Evolutionary conservation across 441 rosid species (phyloP).

Genomic region (Dalechampia spathulata): DNA sequence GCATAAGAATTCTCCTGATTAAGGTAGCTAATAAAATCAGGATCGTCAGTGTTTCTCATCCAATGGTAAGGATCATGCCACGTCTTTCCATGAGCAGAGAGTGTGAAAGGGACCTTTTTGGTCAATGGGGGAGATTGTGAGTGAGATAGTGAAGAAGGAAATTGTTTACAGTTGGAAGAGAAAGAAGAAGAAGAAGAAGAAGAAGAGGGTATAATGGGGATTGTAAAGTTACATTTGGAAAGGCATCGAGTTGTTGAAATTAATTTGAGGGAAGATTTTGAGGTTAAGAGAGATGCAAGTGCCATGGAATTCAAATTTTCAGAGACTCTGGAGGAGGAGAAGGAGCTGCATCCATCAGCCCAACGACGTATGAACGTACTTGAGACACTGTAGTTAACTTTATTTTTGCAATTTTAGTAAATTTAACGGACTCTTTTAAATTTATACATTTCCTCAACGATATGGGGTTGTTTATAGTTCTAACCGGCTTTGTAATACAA

Average conservation of each 20-base stretch:
- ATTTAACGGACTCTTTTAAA: too few relatives aligned
- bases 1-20: constrained; percentile 63
- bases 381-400: too few relatives aligned
- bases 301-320: constrained; percentile 11
- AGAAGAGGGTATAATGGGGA: constrained; percentile 23
- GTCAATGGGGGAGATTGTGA: constrained; percentile 44
- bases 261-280: constrained; percentile 16
- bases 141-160: constrained; percentile 19
- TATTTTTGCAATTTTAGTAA: too few relatives aligned
- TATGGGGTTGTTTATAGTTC: too few relatives aligned
- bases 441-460: too few relatives aligned
- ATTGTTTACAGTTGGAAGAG: constrained; percentile 30
- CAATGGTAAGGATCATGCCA: constrained; percentile 75
- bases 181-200: constrained; percentile 30
- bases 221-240: constrained; percentile 13
- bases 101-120: constrained; percentile 48
- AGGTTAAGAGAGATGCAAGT: constrained; percentile 22
- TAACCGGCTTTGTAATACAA: too few relatives aligned
- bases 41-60: constrained; percentile 59
- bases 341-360: too few relatives aligned
- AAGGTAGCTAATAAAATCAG: constrained; percentile 49
- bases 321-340: too few relatives aligned
- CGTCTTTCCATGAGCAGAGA: constrained; percentile 49
- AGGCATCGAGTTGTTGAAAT: constrained; percentile 11
- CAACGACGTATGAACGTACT: too few relatives aligned